Evolutionary conservation across 106 monocot species (phyloP), one percentile per base, ranked within the genome.

Genomic region (Apostasia shenzhenica): DNA sequence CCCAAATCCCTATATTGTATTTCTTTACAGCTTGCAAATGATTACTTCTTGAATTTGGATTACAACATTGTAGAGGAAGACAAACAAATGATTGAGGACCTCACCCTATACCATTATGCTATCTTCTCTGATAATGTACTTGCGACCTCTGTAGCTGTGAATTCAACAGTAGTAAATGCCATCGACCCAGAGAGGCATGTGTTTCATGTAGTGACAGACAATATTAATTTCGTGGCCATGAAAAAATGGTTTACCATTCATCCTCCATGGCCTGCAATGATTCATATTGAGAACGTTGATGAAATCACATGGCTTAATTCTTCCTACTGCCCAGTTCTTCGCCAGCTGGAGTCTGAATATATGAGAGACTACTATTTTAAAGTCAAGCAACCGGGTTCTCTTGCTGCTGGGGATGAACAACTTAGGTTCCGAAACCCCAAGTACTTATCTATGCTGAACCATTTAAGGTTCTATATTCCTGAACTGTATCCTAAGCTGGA

Each of bases 111-210:
- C 51, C 89, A 89, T 76, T 85, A 80, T 9, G 85, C 85, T 49
- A 46, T 89, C 6, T 85, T 89, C 63, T 89, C 85, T 55, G 85
- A 89, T 61, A 89, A 83, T 54, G 80, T 89, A 57, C 67, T 89
- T 48, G 82, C 89, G 40, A 78, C 85, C 51, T 82, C 89, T 44
- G 85, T 78, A 8, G 79, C 83, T 5, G 73, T 89, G 44, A 89
- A 89, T 67, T 89, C 89, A 11, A 85, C 89, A 0, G 56, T 89
- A 47, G 75, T 73, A 43, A 89, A 83, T 68, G 79, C 75, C 9
- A 80, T 80, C 13, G 85, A 89, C 61, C 89, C 89, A 37, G 77
- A 78, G 50, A 80, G 78, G 59, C 72, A 85, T 55, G 85, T 85
- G 49, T 89, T 89, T 63, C 89, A 89, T 76, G 75, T 89, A 8